These are phyloP conservation scores for Byssoonygena ceratinophila DNA, from an alignment of 2,329 filamentous ascomycete genomes.

Conservation along the genomic window DNA sequence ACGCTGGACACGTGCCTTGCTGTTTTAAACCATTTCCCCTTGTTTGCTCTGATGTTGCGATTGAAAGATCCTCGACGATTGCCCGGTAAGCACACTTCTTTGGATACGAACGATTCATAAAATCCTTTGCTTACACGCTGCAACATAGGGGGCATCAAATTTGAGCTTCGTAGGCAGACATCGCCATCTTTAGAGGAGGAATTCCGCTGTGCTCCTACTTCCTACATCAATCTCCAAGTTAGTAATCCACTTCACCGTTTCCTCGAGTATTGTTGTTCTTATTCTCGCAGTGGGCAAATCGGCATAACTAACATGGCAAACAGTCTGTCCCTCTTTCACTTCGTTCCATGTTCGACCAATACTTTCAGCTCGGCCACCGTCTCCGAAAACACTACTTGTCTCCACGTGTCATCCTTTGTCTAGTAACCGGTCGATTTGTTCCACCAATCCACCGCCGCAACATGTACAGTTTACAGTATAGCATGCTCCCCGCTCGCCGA, in stretches of 20 bases:
- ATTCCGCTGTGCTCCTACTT: slow-evolving; percentile 49
- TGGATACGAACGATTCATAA: neutral
- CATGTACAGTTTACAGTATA: slow-evolving; percentile 92
- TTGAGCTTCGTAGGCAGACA: slow-evolving; percentile 68
- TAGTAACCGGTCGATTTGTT: slow-evolving; percentile 83
- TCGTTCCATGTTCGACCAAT: slow-evolving; percentile 92
- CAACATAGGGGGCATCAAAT: slow-evolving; percentile 64
- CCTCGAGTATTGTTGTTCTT: too few species aligned
- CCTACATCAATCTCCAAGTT: slow-evolving; percentile 80
- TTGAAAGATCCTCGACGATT: slow-evolving; percentile 85
- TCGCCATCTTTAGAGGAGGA: slow-evolving; percentile 24
- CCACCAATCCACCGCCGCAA: slow-evolving; percentile 91
- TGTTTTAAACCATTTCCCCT: slow-evolving; percentile 90
- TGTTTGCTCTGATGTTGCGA: slow-evolving; percentile 92
- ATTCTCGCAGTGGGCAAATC: too few species aligned
- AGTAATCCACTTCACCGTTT: too few species aligned
- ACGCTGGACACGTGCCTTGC: slow-evolving; percentile 82
- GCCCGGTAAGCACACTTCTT: slow-evolving; percentile 50
- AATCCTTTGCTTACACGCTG: slow-evolving; percentile 5
- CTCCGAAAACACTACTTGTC: slow-evolving; percentile 93
- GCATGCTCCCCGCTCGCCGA: slow-evolving; percentile 79
- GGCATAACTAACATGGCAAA: neutral
- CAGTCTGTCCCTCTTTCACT: slow-evolving; percentile 82
- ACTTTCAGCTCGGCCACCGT: slow-evolving; percentile 85
- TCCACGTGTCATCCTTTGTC: slow-evolving; percentile 73